Conservation (phyloP, 345 rosid genomes). For the Clausena lansium region DNA sequence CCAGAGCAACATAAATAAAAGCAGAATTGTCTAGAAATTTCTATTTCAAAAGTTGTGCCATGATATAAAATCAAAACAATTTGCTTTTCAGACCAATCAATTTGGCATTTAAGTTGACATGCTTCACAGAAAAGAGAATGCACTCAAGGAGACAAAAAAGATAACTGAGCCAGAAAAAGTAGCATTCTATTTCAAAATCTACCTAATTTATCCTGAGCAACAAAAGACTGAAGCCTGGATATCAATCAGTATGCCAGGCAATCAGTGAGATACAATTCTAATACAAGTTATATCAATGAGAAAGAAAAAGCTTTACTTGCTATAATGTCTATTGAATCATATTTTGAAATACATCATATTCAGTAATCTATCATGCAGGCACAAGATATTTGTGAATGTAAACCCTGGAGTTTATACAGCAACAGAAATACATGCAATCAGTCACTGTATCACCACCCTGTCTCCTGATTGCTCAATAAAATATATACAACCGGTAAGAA, state of each 20-base stretch:
- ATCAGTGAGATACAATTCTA: neutral
- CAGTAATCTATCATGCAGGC: neutral
- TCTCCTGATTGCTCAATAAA: neutral
- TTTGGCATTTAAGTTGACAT: neutral
- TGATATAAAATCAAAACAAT: neutral
- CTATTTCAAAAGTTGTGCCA: neutral
- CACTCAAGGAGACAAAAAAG: neutral
- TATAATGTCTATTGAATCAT: neutral
- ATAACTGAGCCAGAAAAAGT: no score
- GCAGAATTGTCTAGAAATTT: neutral
- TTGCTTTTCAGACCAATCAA: neutral
- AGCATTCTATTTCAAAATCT: neutral
- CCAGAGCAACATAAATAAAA: neutral
- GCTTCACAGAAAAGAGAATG: neutral
- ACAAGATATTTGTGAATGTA: neutral
- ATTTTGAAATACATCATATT: neutral
- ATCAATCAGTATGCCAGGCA: no score
- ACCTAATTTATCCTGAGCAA: neutral
- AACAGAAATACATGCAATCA: slow-evolving; percentile 10
- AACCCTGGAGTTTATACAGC: neutral
- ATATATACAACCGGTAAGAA: neutral
- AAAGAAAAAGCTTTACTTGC: neutral
- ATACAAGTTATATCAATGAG: neutral
- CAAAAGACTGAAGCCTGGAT: neutral
- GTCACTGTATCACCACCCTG: slow-evolving; percentile 7